A percentile compares a stretch with the other conserved stretches of the same genome.
These are phyloP conservation scores for Isabelozyma gotoi DNA, from an alignment of 805 yeast genomes.

Conservation along the genomic window DNA sequence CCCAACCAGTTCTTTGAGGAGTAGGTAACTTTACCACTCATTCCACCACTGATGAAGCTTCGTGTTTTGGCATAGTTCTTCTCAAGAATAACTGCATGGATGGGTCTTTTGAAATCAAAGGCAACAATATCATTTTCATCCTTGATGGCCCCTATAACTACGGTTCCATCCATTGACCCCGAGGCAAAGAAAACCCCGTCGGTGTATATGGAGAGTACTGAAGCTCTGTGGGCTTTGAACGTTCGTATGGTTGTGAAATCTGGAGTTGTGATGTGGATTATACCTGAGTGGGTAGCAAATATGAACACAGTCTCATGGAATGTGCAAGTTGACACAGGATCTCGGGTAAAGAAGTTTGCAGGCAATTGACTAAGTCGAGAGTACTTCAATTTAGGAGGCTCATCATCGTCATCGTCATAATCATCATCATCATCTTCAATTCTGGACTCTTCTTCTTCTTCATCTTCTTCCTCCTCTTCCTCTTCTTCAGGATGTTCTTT, in stretches of 20 bases:
- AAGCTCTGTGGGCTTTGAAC: conserved; percentile 81
- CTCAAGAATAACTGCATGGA: conserved; percentile 83
- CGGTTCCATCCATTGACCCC: conserved; percentile 92
- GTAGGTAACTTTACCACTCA: conserved; percentile 74
- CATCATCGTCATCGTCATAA: conserved; percentile 35
- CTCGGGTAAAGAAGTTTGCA: conserved; percentile 64
- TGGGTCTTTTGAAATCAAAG: conserved; percentile 82
- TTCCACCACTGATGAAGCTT: conserved; percentile 84
- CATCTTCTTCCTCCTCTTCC: conserved; percentile 4
- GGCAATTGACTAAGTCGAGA: conserved; percentile 70
- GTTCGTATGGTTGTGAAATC: conserved; percentile 66
- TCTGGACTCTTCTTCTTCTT: conserved; percentile 1
- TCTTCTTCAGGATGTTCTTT: too few relatives aligned
- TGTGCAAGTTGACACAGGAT: conserved; percentile 72
- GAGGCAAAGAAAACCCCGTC: conserved; percentile 80
- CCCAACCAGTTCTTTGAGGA: conserved; percentile 89
- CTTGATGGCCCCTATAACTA: conserved; percentile 69
- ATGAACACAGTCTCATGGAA: conserved; percentile 62
- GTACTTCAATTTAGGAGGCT: conserved; percentile 75
- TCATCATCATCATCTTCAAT: conserved; percentile 8
- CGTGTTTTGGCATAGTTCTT: conserved; percentile 60
- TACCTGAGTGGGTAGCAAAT: conserved; percentile 89
- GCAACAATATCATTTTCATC: conserved; percentile 67
- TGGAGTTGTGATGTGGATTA: conserved; percentile 64
- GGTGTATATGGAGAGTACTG: conserved; percentile 68